phyloP scores from a whole-genome alignment of 306 rosid genomes.

The Dryas drummondii region DNA sequence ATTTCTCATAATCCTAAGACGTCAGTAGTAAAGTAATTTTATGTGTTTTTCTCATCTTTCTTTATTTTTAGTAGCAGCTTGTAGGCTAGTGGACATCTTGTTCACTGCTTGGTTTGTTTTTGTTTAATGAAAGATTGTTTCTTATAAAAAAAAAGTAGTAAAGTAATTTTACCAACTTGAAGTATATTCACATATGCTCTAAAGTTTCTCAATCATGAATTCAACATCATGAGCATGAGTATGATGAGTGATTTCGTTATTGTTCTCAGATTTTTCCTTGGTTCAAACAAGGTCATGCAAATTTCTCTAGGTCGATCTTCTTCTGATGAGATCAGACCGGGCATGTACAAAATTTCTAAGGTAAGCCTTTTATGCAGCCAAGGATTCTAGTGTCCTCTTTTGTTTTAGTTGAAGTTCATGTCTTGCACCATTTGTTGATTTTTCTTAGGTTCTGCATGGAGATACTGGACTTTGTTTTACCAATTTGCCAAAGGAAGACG shows the following conservation, averaged over 20 bases:
- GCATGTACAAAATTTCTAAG: conserved; percentile 75
- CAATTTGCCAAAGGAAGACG: conserved; percentile 71
- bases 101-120: too few relatives aligned
- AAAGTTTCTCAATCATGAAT: not conserved
- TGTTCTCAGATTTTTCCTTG: conserved; percentile 67
- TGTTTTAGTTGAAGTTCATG: not conserved
- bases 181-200: not conserved
- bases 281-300: conserved; percentile 97
- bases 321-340: conserved; percentile 61
- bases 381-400: not conserved
- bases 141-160: too few relatives aligned
- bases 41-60: too few relatives aligned
- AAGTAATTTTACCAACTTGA: not conserved
- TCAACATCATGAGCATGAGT: not conserved
- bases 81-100: too few relatives aligned
- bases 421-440: not conserved
- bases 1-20: not conserved
- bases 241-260: not conserved
- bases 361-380: conserved; percentile 26
- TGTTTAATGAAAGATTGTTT: too few relatives aligned
- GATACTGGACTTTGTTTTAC: conserved; percentile 81
- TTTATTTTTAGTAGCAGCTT: too few relatives aligned
- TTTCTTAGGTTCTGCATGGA: conserved; percentile 69
- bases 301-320: conserved; percentile 74
- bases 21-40: not conserved